Conservation (phyloP, 2,329 filamentous ascomycete species). For the Knufia petricola region DNA sequence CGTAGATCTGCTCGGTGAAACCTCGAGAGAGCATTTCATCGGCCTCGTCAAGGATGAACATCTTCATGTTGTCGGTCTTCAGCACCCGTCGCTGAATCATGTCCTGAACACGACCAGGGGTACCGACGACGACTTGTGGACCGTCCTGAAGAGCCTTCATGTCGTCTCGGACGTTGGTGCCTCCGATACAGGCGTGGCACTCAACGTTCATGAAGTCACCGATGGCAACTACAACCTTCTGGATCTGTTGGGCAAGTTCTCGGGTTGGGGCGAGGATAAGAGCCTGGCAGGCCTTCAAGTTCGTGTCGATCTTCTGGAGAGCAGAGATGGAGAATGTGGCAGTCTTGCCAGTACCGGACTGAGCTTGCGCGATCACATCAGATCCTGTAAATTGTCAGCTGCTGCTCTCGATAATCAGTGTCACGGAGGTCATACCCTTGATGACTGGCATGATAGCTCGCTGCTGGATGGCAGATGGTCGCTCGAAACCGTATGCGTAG, state of each 20-base stretch:
- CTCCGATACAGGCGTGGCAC: slow-evolving; percentile 98
- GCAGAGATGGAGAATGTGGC: slow-evolving; percentile 99
- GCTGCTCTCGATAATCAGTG: slow-evolving; percentile 12
- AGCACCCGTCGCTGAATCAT: slow-evolving; percentile 98
- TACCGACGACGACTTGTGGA: slow-evolving; percentile 94
- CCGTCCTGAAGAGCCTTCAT: slow-evolving; percentile 96
- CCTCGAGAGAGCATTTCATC: slow-evolving; percentile 99
- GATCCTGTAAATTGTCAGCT: slow-evolving; percentile 50
- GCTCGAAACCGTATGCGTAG: slow-evolving; percentile 99
- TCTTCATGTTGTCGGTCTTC: slow-evolving; percentile 97
- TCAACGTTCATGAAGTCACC: slow-evolving; percentile 99
- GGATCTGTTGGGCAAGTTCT: slow-evolving; percentile 98
- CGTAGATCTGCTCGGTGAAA: slow-evolving; percentile 99
- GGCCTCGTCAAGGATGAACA: slow-evolving; percentile 98
- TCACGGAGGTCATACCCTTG: slow-evolving; percentile 63
- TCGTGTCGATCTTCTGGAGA: slow-evolving; percentile 95
- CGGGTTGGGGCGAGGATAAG: slow-evolving; percentile 95
- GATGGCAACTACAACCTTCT: slow-evolving; percentile 97
- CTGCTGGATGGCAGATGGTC: slow-evolving; percentile 98
- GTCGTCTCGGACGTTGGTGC: slow-evolving; percentile 95
- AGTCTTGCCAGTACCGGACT: slow-evolving; percentile 99
- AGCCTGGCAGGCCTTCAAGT: slow-evolving; percentile 93
- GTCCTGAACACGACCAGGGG: slow-evolving; percentile 95
- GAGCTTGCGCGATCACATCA: slow-evolving; percentile 99
- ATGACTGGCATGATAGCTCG: slow-evolving; percentile 99